Percentiles rank a stretch among this genome's conserved stretches.
Conservation (phyloP, 495 filamentous ascomycete genomes). For the Cercophora newfieldiana region DNA sequence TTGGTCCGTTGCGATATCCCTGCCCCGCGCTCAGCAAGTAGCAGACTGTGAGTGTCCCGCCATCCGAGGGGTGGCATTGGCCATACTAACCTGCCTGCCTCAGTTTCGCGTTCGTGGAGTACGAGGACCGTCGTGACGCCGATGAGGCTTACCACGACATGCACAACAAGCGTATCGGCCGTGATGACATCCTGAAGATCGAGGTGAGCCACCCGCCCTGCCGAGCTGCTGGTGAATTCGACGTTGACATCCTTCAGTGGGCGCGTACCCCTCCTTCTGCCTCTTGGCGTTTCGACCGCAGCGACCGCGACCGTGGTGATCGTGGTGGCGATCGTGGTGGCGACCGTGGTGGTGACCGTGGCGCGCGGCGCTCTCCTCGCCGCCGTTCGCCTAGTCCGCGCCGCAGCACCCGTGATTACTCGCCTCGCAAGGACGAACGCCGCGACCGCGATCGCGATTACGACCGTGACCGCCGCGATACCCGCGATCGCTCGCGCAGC, state of each 20-base stretch:
- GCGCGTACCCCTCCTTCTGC: conserved; percentile 96
- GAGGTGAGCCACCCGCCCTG: conserved; percentile 63
- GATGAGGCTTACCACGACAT: conserved; percentile 99
- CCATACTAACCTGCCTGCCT: background rate
- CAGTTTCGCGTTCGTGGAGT: conserved; percentile 99
- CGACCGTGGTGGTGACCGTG: conserved; percentile 34
- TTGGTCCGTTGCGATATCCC: conserved; percentile 99
- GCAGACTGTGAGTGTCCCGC: conserved; percentile 77
- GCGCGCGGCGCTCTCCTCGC: conserved; percentile 64
- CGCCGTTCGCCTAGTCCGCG: conserved; percentile 82
- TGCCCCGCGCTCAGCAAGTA: conserved; percentile 86
- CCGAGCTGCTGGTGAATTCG: conserved; percentile 1
- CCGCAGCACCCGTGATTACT: conserved; percentile 78
- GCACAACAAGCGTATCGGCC: conserved; percentile 98
- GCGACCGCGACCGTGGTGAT: conserved; percentile 14
- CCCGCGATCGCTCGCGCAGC: conserved; percentile 71
- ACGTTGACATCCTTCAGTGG: conserved; percentile 64
- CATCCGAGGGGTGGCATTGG: background rate
- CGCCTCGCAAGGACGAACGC: conserved; percentile 88
- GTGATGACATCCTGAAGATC: conserved; percentile 96
- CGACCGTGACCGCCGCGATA: conserved; percentile 72
- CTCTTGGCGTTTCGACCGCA: conserved; percentile 92
- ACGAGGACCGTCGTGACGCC: conserved; percentile 97
- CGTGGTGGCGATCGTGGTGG: conserved; percentile 19
- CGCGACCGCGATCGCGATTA: conserved; percentile 60